phyloP scores from a whole-genome alignment of 2,329 filamentous ascomycete genomes.

The Fusarium austroafricanum region DNA sequence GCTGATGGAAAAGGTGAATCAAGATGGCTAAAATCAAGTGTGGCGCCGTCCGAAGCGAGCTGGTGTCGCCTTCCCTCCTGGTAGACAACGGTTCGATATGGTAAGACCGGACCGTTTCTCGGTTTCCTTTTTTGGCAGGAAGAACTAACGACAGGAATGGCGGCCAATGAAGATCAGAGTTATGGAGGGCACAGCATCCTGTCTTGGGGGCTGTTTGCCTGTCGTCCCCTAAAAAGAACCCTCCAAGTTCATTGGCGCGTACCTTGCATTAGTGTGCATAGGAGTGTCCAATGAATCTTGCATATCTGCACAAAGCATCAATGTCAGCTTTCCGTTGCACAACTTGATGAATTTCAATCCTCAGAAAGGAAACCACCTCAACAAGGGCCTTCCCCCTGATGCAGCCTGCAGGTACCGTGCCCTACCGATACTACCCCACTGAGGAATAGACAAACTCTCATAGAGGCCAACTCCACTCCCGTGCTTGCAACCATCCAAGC shows the following conservation, averaged over 20 bases:
- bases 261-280: conserved; percentile 45
- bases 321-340: conserved; percentile 19
- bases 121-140: conserved; percentile 36
- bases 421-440: conserved; percentile 34
- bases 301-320: conserved; percentile 16
- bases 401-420: conserved; percentile 30
- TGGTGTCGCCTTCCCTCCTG: conserved; percentile 30
- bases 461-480: conserved; percentile 30
- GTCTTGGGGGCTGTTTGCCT: conserved; percentile 40
- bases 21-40: conserved; percentile 12
- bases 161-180: conserved; percentile 25
- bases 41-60: conserved; percentile 22
- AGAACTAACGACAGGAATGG: conserved; percentile 8
- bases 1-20: conserved; percentile 16
- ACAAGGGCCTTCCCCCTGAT: conserved; percentile 28
- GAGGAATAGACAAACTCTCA: conserved; percentile 32
- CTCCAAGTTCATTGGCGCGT: conserved; percentile 37
- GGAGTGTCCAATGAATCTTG: conserved; percentile 13
- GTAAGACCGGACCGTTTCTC: conserved; percentile 35
- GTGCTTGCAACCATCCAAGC: conserved; percentile 27
- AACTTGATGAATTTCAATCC: background rate
- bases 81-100: conserved; percentile 30
- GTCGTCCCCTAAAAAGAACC: conserved; percentile 22
- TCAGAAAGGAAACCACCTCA: conserved; percentile 11
- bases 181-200: conserved; percentile 24